Base-by-base conservation (phyloP, 2,329 filamentous ascomycete species). In the Talaromyces sp. region DNA sequence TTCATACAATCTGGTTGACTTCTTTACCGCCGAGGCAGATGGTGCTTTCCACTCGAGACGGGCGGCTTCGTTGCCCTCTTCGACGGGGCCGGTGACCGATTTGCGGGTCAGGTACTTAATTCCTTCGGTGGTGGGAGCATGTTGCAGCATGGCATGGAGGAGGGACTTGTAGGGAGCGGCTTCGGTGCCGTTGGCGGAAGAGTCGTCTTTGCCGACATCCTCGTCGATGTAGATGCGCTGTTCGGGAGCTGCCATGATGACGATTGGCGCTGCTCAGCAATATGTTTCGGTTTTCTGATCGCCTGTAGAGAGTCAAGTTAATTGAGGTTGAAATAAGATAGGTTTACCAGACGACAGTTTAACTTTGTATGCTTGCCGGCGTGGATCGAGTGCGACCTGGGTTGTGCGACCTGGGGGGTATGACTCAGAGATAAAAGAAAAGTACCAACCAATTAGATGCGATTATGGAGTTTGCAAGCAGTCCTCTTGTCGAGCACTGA, bases 11-110 rank as follows among this genome's bases (percentile, higher is more conserved):
- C 88, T 89, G 81, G 87, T 87, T 3, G 90, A 91, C 81, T 96
- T 96, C 84, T 96, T 97, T 75, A 92, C 78, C 25, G 91, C 92
- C 67, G 90, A 91, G 82, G 95, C 96, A 67, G 91, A 89, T 22
- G 88, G 90, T 64, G 90, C 88, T 81, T 93, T 94, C 90, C 90
- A 97, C 71, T 88, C 85, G 69, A 89, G 79, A 69, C 87, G 85
- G 63, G 84, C 84, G 63, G 84, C 82, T 69, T 85, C 84, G 72
- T 92, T 91, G 68, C 88, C 88, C 74, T 85, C 85, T 70, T 85
- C 84, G 64, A 85, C 79, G 25, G 85, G 77, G 29, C 86, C 87
- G 58, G 86, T 89, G 67, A 85, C 82, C 34, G 88, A 89, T 70
- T 91, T 90, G 75, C 89, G 87, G 58, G 85, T 88, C 69, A 89